Conservation (phyloP, 1,284 basidiomycete genomes). For the Heterobasidion parviporum region DNA sequence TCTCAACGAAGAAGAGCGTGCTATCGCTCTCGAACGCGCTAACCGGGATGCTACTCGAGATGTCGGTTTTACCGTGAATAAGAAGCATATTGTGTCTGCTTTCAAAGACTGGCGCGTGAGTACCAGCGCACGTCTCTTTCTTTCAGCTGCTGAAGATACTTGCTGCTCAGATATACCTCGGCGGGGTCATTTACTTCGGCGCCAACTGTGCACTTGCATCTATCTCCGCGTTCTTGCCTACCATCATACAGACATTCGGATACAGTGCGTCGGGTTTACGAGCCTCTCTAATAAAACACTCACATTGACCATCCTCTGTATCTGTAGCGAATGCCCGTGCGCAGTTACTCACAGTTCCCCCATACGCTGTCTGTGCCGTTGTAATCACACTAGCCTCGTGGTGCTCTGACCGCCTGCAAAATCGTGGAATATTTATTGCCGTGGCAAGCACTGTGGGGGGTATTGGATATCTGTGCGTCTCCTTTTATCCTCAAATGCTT, state of each 20-base stretch:
- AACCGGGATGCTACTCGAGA: slow-evolving; percentile 66
- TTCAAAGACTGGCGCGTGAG: slow-evolving; percentile 66
- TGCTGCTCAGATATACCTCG: slow-evolving; percentile 43
- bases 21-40: slow-evolving; percentile 66
- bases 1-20: slow-evolving; percentile 65
- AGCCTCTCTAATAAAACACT: neutral
- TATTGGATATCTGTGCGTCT: slow-evolving; percentile 57
- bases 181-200: slow-evolving; percentile 68
- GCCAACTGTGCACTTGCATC: slow-evolving; percentile 74
- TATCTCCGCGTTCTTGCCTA: slow-evolving; percentile 79
- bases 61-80: slow-evolving; percentile 56
- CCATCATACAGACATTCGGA: slow-evolving; percentile 70
- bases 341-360: slow-evolving; percentile 73
- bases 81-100: slow-evolving; percentile 57
- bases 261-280: slow-evolving; percentile 30
- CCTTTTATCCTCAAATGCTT: neutral
- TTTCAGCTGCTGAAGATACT: neutral
- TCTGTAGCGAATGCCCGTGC: slow-evolving; percentile 40
- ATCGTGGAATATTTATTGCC: slow-evolving; percentile 55
- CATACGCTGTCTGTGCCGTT: slow-evolving; percentile 67
- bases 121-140: slow-evolving; percentile 1
- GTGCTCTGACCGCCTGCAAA: slow-evolving; percentile 66
- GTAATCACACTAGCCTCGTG: slow-evolving; percentile 59
- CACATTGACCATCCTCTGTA: neutral
- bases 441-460: slow-evolving; percentile 41